Conservation (phyloP, 768 basidiomycete species). For the Lactarius indigo region DNA sequence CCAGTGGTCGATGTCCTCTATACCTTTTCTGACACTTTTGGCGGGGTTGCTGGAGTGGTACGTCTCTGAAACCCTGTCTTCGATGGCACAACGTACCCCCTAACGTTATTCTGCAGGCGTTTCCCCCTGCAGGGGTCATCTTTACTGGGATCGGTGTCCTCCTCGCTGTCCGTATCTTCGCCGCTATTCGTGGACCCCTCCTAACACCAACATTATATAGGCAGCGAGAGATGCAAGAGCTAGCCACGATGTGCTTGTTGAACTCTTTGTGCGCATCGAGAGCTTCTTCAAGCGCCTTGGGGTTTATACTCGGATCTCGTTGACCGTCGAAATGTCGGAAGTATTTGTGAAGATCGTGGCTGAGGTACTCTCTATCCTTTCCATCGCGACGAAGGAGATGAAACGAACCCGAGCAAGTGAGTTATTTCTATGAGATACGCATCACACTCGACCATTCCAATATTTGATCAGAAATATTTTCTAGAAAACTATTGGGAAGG, state of each 20-base stretch:
- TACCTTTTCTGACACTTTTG: no score
- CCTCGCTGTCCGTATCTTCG: neutral
- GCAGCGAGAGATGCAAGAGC: neutral
- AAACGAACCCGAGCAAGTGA: neutral
- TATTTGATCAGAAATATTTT: neutral
- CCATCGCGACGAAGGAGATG: slow-evolving; percentile 5
- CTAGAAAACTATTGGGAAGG: neutral
- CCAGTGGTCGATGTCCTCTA: no score
- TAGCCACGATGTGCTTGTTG: slow-evolving; percentile 1
- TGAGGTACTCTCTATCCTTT: slow-evolving; percentile 5
- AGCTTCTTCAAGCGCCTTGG: neutral
- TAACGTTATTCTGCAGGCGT: neutral
- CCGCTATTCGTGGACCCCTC: neutral
- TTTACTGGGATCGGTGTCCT: slow-evolving; percentile 8
- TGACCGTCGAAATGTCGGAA: neutral
- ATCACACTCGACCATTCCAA: neutral
- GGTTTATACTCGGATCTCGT: neutral
- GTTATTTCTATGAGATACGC: neutral
- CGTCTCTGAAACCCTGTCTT: neutral
- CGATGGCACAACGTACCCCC: no score
- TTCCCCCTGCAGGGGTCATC: neutral
- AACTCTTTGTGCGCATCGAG: neutral
- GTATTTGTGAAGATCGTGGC: neutral
- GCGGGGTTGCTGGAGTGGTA: neutral
- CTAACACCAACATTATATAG: neutral